phyloP scores from a whole-genome alignment of 257 asterid species.

The Solanum pimpinellifolium region DNA sequence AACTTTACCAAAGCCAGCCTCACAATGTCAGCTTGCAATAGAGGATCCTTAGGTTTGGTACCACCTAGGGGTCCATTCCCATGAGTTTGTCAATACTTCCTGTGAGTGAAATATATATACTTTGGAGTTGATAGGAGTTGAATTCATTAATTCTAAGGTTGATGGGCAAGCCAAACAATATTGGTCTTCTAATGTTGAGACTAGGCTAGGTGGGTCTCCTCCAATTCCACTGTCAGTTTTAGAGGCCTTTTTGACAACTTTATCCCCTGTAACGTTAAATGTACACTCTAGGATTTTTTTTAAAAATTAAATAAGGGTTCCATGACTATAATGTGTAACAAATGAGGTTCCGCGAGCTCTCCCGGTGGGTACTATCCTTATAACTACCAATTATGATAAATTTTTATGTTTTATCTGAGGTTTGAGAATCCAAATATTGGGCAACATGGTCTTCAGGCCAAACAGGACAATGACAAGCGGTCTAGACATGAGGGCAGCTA shows the following conservation, averaged over 20 bases:
- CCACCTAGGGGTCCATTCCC: background rate
- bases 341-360: background rate
- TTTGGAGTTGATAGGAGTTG: background rate
- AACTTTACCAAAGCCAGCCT: background rate
- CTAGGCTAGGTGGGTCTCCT: background rate
- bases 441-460: background rate
- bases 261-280: background rate
- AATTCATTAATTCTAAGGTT: too few relatives aligned
- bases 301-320: background rate
- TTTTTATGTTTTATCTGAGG: background rate
- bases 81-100: background rate
- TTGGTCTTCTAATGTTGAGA: background rate
- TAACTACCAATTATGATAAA: background rate
- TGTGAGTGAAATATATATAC: background rate
- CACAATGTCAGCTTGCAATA: background rate
- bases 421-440: background rate
- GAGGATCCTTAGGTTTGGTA: background rate
- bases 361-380: background rate
- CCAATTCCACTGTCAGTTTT: background rate
- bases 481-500: background rate
- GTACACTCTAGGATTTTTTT: background rate
- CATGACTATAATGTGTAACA: background rate
- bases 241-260: background rate
- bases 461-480: background rate
- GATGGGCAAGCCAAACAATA: background rate